Base-by-base conservation (phyloP, 2,329 filamentous ascomycete genomes). In the Phyllosticta capitalensis region DNA sequence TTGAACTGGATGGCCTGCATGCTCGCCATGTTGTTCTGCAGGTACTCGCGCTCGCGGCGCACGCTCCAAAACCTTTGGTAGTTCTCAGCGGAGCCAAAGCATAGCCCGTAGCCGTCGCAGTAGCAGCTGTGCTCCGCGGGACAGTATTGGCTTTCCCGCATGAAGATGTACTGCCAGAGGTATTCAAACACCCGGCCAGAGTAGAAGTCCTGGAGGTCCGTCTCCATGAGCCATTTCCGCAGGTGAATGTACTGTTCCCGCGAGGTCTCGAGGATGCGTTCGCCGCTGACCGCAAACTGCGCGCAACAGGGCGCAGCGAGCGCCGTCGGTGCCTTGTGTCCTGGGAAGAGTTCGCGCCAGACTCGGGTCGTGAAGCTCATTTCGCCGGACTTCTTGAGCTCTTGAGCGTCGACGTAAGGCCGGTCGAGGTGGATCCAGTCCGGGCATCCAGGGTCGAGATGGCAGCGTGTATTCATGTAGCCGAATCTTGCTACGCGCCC, bases 141-240 rank as follows among this genome's bases (percentile, higher is more conserved):
- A 64, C 81, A 83, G 57, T 76, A 74, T 9, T 78, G 67, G 4
- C 75, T 72, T 17, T 74, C 62, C 1, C 78, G 79, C 0, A 81
- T 81, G 67, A 85, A 86, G 17, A 86, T 75, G 61, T 79, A 82
- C 61, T 85, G 82, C 83, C 83, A 86, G 1, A 84, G 69, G 66
- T 86, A 85, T 67, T 86, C 83, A 74, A 82, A 85, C n/a, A 85
- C 76, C 2, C 83, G 76, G 2, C 83, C 83, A 12, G 79, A 80
- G 20, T 85, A 73, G 49, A 76, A 78, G 65, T 85, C 82, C 20
- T 71, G 73, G 28, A 85, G 67, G 20, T 78, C 72, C 0, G 83
- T 85, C n/a, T 76, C 74, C 26, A 84, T 72, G 2, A 86, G 70
- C 83, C 83, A 86, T 64, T 84, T 79, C 22, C 83, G 77, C 64